A percentile compares a stretch with the other conserved stretches of the same genome.
Evolutionary conservation across 2,329 filamentous ascomycete species (phyloP).

Genomic region (Sclerotiophoma versabilis): DNA sequence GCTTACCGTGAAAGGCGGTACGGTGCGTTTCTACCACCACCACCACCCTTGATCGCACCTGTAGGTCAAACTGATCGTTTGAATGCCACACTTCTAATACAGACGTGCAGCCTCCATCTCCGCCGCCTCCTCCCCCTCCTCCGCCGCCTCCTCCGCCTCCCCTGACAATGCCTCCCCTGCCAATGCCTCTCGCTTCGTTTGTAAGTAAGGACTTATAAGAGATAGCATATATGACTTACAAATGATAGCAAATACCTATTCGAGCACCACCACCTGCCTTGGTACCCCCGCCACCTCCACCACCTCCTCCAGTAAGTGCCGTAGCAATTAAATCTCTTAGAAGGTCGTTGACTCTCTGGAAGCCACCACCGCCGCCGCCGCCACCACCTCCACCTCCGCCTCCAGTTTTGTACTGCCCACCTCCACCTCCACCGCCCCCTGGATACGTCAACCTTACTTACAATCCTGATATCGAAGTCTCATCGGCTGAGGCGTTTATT

Average conservation of each 20-base stretch:
- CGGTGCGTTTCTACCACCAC: not conserved
- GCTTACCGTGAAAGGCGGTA: not conserved
- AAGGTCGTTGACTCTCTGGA: not conserved
- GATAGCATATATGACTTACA: not conserved
- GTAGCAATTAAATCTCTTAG: too few species aligned
- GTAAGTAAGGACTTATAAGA: not conserved
- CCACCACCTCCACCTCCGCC: slow-evolving; percentile 22
- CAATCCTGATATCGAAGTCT: slow-evolving; percentile 14
- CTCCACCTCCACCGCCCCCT: slow-evolving; percentile 16
- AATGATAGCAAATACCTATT: not conserved
- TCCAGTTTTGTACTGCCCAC: slow-evolving; percentile 1
- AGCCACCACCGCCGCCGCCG: slow-evolving; percentile 22
- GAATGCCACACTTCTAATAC: not conserved
- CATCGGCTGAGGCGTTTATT: slow-evolving; percentile 28
- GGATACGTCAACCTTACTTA: not conserved
- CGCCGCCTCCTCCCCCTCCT: not conserved
- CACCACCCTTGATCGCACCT: not conserved
- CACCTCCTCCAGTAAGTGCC: slow-evolving; percentile 11
- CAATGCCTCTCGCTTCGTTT: not conserved
- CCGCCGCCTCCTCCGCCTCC: slow-evolving; percentile 12
- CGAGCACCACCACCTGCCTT: not conserved
- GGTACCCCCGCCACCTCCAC: not conserved
- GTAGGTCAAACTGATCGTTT: not conserved
- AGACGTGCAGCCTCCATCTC: slow-evolving; percentile 4
- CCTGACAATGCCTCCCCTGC: slow-evolving; percentile 22